A percentile compares a stretch with the other conserved stretches of the same genome.
phyloP scores from a whole-genome alignment of 371 early-diverging fungal species.

The Thermomucor indicae-seudaticae region DNA sequence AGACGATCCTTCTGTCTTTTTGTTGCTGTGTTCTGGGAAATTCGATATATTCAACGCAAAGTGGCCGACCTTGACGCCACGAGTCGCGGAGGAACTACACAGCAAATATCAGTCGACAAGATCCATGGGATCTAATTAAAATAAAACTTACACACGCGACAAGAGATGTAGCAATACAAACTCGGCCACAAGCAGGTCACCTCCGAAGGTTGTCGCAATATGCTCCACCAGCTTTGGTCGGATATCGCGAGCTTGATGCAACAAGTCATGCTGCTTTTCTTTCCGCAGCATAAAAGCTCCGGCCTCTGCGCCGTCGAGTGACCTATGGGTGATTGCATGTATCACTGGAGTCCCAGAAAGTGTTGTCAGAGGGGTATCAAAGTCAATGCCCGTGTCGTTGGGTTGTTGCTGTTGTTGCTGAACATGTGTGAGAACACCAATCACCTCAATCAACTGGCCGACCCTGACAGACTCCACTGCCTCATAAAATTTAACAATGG shows the following conservation, averaged over 20 bases:
- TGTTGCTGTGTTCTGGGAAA: conserved; percentile 15
- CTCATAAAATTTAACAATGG: conserved; percentile 51
- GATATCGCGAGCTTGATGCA: conserved; percentile 25
- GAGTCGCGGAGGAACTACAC: conserved; percentile 27
- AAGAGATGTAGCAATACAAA: conserved; percentile 54
- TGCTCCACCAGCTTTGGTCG: conserved; percentile 48
- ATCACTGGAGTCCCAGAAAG: conserved; percentile 27
- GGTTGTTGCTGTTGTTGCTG: background rate
- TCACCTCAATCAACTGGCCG: conserved; percentile 54
- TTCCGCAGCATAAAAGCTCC: conserved; percentile 3
- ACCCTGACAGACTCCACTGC: conserved; percentile 41
- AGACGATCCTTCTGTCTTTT: background rate
- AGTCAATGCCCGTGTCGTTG: background rate
- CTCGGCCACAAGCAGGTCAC: conserved; percentile 56
- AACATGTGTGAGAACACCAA: conserved; percentile 43
- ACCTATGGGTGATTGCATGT: conserved; percentile 36
- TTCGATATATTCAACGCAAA: conserved; percentile 42
- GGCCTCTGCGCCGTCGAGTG: conserved; percentile 5
- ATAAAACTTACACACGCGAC: conserved; percentile 49
- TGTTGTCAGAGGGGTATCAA: conserved; percentile 15
- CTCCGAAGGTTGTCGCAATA: conserved; percentile 43
- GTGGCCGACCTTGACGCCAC: conserved; percentile 44
- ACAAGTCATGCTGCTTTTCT: conserved; percentile 5
- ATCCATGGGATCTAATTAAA: background rate
- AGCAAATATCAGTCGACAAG: conserved; percentile 2